Percentiles rank a stretch among this genome's conserved stretches.
These are phyloP conservation scores for Closterium sp. DNA, from an alignment of 139 green algal species.

Conservation along the genomic window DNA sequence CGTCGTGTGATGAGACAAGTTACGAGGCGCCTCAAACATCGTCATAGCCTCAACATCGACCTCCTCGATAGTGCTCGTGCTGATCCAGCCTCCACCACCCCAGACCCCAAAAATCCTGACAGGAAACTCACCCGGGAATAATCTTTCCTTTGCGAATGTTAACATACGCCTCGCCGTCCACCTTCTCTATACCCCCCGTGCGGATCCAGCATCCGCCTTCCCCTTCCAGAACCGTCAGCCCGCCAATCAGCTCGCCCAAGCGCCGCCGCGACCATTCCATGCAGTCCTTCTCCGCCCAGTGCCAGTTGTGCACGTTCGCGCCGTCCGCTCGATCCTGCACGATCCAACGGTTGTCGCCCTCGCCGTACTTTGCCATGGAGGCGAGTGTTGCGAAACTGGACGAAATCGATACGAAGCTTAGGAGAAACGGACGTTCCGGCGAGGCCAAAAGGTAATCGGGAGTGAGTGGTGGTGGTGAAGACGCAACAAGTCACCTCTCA, in stretches of 20 bases:
- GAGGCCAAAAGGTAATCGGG: background rate
- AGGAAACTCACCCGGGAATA: conserved; percentile 42
- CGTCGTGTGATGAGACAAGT: conserved; percentile 17
- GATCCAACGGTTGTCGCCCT: conserved; percentile 63
- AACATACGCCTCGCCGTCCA: conserved; percentile 52
- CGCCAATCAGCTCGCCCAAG: conserved; percentile 44
- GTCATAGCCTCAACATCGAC: background rate
- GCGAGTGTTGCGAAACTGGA: background rate
- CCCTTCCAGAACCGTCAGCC: conserved; percentile 12
- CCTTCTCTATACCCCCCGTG: conserved; percentile 14
- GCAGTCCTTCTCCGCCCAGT: conserved; percentile 59
- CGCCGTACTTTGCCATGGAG: conserved; percentile 59
- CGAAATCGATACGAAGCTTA: background rate
- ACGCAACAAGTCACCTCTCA: no score
- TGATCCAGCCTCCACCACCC: background rate
- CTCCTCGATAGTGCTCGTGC: background rate
- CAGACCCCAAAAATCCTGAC: background rate
- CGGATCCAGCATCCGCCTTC: conserved; percentile 6
- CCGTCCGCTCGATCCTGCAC: conserved; percentile 60
- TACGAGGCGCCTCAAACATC: no score
- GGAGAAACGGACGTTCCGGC: background rate
- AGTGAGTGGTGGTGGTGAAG: background rate
- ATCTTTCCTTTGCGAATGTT: conserved; percentile 62
- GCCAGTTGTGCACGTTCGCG: conserved; percentile 61
- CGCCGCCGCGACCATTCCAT: conserved; percentile 46